Conservation (phyloP, 805 yeast genomes). For the Candida parachauliodes region DNA sequence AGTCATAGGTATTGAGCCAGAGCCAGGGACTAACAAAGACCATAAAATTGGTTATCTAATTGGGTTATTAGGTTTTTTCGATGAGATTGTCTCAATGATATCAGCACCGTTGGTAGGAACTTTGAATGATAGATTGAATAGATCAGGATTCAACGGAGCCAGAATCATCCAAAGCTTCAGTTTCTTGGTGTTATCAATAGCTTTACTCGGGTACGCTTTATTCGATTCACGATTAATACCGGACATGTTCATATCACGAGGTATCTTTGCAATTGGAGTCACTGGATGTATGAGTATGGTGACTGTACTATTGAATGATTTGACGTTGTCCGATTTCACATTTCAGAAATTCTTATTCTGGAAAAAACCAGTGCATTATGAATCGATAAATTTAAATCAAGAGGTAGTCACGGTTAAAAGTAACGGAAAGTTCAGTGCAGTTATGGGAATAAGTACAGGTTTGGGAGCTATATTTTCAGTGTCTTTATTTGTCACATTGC, state of each 20-base stretch:
- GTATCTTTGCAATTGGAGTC: conserved; percentile 61
- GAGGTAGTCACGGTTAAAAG: conserved; percentile 8
- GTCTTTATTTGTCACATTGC: conserved; percentile 51
- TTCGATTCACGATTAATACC: conserved; percentile 41
- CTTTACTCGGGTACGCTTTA: conserved; percentile 47
- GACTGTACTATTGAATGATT: conserved; percentile 57
- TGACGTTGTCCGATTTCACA: conserved; percentile 43
- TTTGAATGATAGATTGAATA: conserved; percentile 49
- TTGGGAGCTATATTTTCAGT: conserved; percentile 68
- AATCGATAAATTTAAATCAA: conserved; percentile 8
- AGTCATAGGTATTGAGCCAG: conserved; percentile 22
- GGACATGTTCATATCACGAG: conserved; percentile 38
- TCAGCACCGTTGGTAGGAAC: conserved; percentile 64
- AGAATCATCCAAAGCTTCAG: conserved; percentile 49
- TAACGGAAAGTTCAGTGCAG: conserved; percentile 54
- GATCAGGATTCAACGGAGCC: conserved; percentile 42
- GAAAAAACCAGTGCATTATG: conserved; percentile 11
- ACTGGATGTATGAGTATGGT: conserved; percentile 52
- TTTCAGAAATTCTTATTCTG: conserved; percentile 26
- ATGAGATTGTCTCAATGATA: conserved; percentile 53
- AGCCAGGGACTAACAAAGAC: conserved; percentile 12
- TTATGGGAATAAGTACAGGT: conserved; percentile 62
- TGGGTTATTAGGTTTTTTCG: conserved; percentile 45
- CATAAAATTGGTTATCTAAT: conserved; percentile 29
- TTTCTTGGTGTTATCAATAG: conserved; percentile 43